Evolutionary conservation across 2,329 filamentous ascomycete species (phyloP).

Genomic region (Macrophomina pseudophaseolina): DNA sequence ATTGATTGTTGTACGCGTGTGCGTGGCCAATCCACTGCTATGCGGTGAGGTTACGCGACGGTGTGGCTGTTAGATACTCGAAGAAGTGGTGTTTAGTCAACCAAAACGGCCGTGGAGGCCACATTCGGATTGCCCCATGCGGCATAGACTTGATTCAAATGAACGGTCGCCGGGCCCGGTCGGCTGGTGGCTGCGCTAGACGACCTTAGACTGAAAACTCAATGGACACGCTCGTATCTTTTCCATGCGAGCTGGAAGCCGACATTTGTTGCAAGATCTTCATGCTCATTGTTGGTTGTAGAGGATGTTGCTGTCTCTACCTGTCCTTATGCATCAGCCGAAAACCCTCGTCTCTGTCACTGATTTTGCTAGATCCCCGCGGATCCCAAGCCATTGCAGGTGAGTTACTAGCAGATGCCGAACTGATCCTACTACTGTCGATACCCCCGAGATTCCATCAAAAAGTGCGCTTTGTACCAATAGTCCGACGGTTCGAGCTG

Average conservation of each 20-base stretch:
- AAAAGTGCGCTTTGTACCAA: background rate
- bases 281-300: constrained; percentile 20
- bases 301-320: constrained; percentile 16
- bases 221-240: constrained; percentile 7
- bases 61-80: background rate
- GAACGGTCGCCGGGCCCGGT: background rate
- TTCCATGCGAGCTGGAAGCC: constrained; percentile 9
- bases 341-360: background rate
- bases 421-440: background rate
- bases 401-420: background rate
- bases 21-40: background rate
- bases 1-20: background rate
- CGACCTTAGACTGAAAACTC: background rate
- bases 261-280: constrained; percentile 5
- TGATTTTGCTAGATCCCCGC: background rate
- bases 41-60: background rate
- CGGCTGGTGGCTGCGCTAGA: constrained; percentile 20
- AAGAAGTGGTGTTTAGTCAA: constrained; percentile 1
- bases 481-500: background rate
- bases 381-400: background rate
- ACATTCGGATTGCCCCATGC: background rate
- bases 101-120: background rate
- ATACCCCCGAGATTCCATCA: background rate
- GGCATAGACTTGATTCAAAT: background rate
- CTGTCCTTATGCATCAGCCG: background rate